These are phyloP conservation scores for Pulveroboletus sp. DNA, from an alignment of 768 basidiomycete species.

Conservation along the genomic window DNA sequence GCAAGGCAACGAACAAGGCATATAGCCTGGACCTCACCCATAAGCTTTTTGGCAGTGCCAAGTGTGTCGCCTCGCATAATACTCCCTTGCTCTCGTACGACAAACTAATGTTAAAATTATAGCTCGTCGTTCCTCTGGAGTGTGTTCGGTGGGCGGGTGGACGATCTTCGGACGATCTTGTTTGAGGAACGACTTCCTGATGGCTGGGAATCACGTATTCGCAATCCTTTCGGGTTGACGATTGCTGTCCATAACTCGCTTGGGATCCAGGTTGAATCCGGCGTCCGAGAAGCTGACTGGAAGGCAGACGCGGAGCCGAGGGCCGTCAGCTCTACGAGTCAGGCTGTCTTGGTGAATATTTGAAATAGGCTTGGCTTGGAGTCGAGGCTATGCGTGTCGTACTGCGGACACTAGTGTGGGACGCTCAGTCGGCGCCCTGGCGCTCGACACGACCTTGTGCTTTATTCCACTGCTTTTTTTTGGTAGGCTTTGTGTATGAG, in stretches of 20 bases:
- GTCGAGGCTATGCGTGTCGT: no score
- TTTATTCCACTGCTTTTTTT: no score
- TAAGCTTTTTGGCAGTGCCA: conserved; percentile 59
- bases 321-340: no score
- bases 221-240: conserved; percentile 52
- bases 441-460: no score
- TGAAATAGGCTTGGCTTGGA: no score
- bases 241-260: conserved; percentile 46
- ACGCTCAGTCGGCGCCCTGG: no score
- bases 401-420: no score
- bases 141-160: conserved; percentile 58
- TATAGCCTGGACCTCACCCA: conserved; percentile 50
- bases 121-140: conserved; percentile 18
- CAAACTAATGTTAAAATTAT: neutral
- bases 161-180: conserved; percentile 50
- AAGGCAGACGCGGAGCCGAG: no score
- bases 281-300: conserved; percentile 16
- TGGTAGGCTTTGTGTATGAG: no score
- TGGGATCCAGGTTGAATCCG: conserved; percentile 1
- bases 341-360: no score
- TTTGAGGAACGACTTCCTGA: conserved; percentile 64
- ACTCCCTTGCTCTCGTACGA: neutral
- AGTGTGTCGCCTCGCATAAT: conserved; percentile 40
- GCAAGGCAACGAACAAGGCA: conserved; percentile 48
- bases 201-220: conserved; percentile 63